These are phyloP conservation scores for Diaporthe vexans DNA, from an alignment of 2,329 filamentous ascomycete species.

Conservation along the genomic window DNA sequence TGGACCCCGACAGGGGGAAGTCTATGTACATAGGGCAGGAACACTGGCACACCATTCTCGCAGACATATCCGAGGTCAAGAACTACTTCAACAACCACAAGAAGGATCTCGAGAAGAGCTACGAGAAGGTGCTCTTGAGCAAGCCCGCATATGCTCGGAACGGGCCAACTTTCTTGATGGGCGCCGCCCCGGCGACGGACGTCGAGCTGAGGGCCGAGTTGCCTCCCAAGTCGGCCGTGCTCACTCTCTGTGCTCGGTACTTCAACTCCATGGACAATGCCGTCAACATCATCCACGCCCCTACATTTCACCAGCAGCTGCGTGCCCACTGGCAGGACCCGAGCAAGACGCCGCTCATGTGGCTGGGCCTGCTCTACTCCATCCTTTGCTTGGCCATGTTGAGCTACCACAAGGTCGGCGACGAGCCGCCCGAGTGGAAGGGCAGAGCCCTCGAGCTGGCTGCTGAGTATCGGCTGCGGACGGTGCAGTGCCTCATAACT, in stretches of 20 bases:
- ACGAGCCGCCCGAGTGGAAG: slow-evolving; percentile 84
- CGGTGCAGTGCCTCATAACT: slow-evolving; percentile 82
- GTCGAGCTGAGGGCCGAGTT: slow-evolving; percentile 84
- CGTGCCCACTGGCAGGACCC: slow-evolving; percentile 78
- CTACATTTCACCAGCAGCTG: slow-evolving; percentile 85
- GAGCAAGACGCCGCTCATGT: slow-evolving; percentile 79
- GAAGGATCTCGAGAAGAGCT: slow-evolving; percentile 87
- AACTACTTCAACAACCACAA: slow-evolving; percentile 90
- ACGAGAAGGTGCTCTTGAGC: slow-evolving; percentile 79
- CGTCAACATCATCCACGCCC: slow-evolving; percentile 84
- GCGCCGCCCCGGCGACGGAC: slow-evolving; percentile 78
- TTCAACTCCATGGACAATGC: slow-evolving; percentile 85
- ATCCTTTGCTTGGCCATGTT: slow-evolving; percentile 83
- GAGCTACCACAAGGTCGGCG: slow-evolving; percentile 83
- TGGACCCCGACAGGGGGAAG: slow-evolving; percentile 82
- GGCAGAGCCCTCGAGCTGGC: slow-evolving; percentile 74
- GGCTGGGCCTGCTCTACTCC: slow-evolving; percentile 82
- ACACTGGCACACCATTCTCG: slow-evolving; percentile 85
- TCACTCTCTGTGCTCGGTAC: slow-evolving; percentile 88
- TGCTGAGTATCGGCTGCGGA: slow-evolving; percentile 76
- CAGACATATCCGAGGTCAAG: slow-evolving; percentile 92
- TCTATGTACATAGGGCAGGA: slow-evolving; percentile 86
- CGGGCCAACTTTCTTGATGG: slow-evolving; percentile 84
- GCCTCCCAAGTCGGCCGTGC: slow-evolving; percentile 85
- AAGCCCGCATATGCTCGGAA: slow-evolving; percentile 72